phyloP scores from a whole-genome alignment of 441 rosid species.

The Jatropha podagrica region DNA sequence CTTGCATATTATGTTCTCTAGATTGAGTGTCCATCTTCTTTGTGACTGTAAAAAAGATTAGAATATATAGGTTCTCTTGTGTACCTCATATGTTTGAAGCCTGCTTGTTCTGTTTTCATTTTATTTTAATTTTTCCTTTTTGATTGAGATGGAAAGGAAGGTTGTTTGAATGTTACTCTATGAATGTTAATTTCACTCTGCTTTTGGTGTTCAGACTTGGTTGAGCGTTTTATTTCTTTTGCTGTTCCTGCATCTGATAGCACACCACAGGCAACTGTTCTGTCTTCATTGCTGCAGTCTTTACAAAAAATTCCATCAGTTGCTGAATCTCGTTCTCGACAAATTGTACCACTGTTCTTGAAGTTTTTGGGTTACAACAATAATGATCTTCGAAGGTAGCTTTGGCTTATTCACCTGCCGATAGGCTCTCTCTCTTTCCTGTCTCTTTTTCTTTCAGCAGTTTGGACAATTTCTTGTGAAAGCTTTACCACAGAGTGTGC shows the following conservation, averaged over 20 bases:
- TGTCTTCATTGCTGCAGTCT: conserved; percentile 65
- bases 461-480: not conserved
- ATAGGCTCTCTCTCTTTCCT: not conserved
- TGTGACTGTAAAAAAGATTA: too few species aligned
- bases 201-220: conserved; percentile 58
- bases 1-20: too few species aligned
- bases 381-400: conserved; percentile 59
- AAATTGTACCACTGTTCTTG: conserved; percentile 69
- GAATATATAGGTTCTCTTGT: too few species aligned
- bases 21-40: too few species aligned
- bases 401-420: conserved; percentile 18
- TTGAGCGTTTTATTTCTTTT: conserved; percentile 50
- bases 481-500: not conserved
- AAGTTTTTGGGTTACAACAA: conserved; percentile 74
- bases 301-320: conserved; percentile 67
- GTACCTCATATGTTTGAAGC: not conserved
- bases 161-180: not conserved
- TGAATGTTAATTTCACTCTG: conserved; percentile 20
- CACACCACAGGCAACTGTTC: conserved; percentile 50
- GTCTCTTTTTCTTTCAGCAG: not conserved
- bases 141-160: too few species aligned
- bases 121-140: too few species aligned
- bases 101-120: not conserved
- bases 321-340: conserved; percentile 72
- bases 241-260: conserved; percentile 52